phyloP scores from a whole-genome alignment of 441 rosid species.

The Erodium chrysanthum region DNA sequence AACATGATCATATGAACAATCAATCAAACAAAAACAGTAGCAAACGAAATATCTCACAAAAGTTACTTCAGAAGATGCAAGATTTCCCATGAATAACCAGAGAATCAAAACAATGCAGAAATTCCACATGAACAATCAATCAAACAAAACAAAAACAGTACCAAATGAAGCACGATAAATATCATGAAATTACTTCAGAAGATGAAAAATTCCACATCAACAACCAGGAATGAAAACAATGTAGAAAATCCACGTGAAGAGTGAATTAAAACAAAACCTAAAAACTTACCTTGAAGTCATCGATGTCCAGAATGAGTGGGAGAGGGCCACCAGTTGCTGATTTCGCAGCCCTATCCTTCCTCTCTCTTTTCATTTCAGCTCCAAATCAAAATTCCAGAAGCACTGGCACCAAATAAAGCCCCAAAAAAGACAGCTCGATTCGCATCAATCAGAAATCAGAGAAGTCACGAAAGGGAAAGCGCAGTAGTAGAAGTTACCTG shows the following conservation, averaged over 20 bases:
- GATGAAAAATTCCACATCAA: not conserved
- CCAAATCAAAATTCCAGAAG: not conserved
- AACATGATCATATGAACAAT: not conserved
- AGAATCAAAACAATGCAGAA: not conserved
- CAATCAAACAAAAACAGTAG: not conserved
- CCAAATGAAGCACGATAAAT: not conserved
- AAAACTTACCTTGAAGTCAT: constrained; percentile 73
- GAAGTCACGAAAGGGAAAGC: not conserved
- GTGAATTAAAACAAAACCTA: constrained; percentile 2
- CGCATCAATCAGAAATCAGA: constrained; percentile 4
- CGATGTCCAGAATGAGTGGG: constrained; percentile 79
- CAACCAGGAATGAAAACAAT: not conserved
- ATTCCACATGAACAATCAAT: not conserved
- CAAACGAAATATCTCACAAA: not conserved
- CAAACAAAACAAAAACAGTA: not conserved
- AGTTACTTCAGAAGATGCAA: not conserved
- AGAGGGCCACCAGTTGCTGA: constrained; percentile 50
- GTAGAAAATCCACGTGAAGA: not conserved
- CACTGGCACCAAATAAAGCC: not conserved
- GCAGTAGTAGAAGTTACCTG: not conserved
- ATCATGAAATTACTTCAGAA: not conserved
- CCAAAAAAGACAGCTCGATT: not conserved
- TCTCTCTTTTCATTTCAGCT: constrained; percentile 37
- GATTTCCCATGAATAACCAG: not conserved
- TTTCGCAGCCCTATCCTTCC: constrained; percentile 37